Percentiles rank a stretch among this genome's conserved stretches.
Conservation (phyloP, 306 rosid genomes). For the Morella rubra region DNA sequence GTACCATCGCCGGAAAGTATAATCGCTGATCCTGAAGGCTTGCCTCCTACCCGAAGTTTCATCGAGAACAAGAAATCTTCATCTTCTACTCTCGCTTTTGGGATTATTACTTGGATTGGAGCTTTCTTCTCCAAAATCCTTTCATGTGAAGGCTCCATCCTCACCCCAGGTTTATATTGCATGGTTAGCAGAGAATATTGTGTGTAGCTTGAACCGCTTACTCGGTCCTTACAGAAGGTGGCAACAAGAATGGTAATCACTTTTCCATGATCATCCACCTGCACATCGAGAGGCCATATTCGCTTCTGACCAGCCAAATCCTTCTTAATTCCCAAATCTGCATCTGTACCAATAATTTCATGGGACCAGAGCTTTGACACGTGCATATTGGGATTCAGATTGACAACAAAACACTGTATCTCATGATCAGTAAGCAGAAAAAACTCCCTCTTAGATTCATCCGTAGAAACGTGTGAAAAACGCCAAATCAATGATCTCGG, state of each 20-base stretch:
- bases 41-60: conserved; percentile 90
- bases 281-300: conserved; percentile 91
- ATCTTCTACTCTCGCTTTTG: conserved; percentile 89
- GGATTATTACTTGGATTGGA: conserved; percentile 91
- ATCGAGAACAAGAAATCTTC: conserved; percentile 84
- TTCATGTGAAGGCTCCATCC: conserved; percentile 40
- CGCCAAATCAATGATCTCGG: conserved; percentile 95
- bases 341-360: conserved; percentile 81
- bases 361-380: conserved; percentile 86
- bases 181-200: conserved; percentile 89
- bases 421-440: conserved; percentile 75
- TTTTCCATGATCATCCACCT: conserved; percentile 69
- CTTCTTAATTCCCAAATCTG: conserved; percentile 79
- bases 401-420: conserved; percentile 64
- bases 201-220: conserved; percentile 85
- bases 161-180: conserved; percentile 75
- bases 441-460: conserved; percentile 53
- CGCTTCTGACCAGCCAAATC: conserved; percentile 95
- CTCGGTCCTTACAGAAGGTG: conserved; percentile 83
- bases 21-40: conserved; percentile 81
- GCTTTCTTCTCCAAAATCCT: conserved; percentile 79
- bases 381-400: conserved; percentile 48
- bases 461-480: conserved; percentile 40
- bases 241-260: conserved; percentile 83
- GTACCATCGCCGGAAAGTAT: conserved; percentile 94